These are phyloP conservation scores for Prosopis cineraria DNA, from an alignment of 306 rosid species.

Conservation along the genomic window DNA sequence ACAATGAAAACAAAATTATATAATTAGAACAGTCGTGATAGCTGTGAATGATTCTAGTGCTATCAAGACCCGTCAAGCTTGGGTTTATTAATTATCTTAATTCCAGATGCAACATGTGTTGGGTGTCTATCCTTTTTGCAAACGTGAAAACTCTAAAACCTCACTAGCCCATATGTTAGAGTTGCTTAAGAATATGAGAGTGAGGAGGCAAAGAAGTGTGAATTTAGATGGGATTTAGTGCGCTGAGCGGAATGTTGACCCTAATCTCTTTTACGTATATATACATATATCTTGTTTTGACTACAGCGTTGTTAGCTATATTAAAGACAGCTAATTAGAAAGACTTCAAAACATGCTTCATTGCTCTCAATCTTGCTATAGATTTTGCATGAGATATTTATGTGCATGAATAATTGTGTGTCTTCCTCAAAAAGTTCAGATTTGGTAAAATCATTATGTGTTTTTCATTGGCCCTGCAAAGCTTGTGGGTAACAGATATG, in stretches of 20 bases:
- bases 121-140: background rate
- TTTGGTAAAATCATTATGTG: too few relatives aligned
- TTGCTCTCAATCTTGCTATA: background rate
- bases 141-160: background rate
- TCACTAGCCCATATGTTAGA: background rate
- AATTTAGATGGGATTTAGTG: background rate
- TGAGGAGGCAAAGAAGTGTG: background rate
- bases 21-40: conserved; percentile 14
- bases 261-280: background rate
- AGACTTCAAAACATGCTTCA: background rate
- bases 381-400: background rate
- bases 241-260: background rate
- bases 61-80: background rate
- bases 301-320: background rate
- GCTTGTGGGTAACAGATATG: too few relatives aligned
- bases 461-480: too few relatives aligned
- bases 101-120: background rate
- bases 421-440: too few relatives aligned
- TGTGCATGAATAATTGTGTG: too few relatives aligned
- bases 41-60: background rate
- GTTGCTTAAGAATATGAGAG: background rate
- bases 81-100: background rate
- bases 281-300: background rate
- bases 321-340: too few relatives aligned
- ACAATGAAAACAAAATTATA: conserved; percentile 28